Conservation (phyloP, 2,329 filamentous ascomycete genomes). For the Ophidiomyces ophidiicola region DNA sequence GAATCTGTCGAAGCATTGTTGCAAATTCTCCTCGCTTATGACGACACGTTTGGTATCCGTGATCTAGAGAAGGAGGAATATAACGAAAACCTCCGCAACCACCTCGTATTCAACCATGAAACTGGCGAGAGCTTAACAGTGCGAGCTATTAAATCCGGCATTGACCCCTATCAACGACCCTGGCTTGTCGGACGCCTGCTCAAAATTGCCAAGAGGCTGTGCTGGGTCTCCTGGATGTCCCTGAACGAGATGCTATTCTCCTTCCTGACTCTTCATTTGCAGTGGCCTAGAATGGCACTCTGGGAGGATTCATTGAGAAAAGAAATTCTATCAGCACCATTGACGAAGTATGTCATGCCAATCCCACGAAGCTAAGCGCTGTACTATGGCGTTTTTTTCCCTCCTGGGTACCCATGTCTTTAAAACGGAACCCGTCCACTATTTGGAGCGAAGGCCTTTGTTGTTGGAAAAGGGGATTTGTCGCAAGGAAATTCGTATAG, state of each 20-base stretch:
- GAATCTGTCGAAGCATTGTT: constrained; percentile 30
- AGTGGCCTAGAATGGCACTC: constrained; percentile 16
- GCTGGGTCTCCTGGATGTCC: constrained; percentile 26
- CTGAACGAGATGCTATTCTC: constrained; percentile 28
- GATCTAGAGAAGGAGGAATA: constrained; percentile 6
- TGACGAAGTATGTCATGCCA: constrained; percentile 27
- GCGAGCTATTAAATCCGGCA: neutral
- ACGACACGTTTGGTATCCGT: constrained; percentile 19
- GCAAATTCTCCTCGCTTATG: constrained; percentile 29
- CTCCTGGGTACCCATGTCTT: neutral
- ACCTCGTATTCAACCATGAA: neutral
- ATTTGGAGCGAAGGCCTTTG: no score
- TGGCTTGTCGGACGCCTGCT: constrained; percentile 26
- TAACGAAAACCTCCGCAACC: neutral
- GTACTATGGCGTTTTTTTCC: neutral
- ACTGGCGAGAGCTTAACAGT: neutral
- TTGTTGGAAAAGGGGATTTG: no score
- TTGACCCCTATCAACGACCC: constrained; percentile 21
- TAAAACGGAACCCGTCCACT: no score
- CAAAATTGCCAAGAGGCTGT: constrained; percentile 23
- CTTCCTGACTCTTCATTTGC: constrained; percentile 25
- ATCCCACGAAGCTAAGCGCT: constrained; percentile 14
- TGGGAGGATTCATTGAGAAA: constrained; percentile 26
- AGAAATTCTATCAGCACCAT: constrained; percentile 28
- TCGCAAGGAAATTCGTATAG: no score